These are phyloP conservation scores for Taphrina flavorubra DNA, from an alignment of 1,139 yeast genomes.

Conservation along the genomic window DNA sequence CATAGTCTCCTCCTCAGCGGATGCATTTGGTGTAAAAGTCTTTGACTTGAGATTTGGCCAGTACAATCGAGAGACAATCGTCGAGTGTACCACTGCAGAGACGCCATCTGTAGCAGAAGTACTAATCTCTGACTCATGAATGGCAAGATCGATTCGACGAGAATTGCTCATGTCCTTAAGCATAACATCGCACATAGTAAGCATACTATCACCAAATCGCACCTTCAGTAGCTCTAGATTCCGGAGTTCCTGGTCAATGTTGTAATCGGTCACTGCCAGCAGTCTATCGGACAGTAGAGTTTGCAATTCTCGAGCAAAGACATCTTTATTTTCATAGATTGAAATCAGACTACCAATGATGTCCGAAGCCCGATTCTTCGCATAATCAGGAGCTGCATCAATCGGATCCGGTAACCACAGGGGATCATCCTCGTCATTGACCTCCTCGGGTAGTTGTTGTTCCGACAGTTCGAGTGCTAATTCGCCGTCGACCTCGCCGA, in stretches of 20 bases:
- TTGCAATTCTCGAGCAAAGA: slow-evolving; percentile 73
- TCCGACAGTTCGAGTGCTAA: slow-evolving; percentile 57
- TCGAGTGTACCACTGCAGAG: slow-evolving; percentile 26
- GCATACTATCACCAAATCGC: slow-evolving; percentile 69
- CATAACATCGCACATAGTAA: slow-evolving; percentile 83
- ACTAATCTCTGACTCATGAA: slow-evolving; percentile 44
- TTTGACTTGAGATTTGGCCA: slow-evolving; percentile 29
- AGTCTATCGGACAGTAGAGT: slow-evolving; percentile 68
- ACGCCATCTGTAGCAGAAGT: slow-evolving; percentile 4
- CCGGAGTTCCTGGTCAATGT: slow-evolving; percentile 52
- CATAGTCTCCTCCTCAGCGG: slow-evolving; percentile 62
- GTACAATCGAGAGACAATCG: slow-evolving; percentile 33
- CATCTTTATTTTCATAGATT: slow-evolving; percentile 77
- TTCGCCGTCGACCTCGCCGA: slow-evolving; percentile 60
- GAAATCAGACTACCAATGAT: slow-evolving; percentile 74
- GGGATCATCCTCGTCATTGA: slow-evolving; percentile 57
- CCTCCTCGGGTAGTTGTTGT: slow-evolving; percentile 28
- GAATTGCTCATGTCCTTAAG: slow-evolving; percentile 64
- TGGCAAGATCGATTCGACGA: slow-evolving; percentile 48
- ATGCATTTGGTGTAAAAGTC: slow-evolving; percentile 42
- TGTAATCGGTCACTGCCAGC: slow-evolving; percentile 58
- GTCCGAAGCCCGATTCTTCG: slow-evolving; percentile 61
- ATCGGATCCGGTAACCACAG: slow-evolving; percentile 90
- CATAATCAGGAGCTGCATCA: slow-evolving; percentile 89
- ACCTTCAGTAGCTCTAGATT: slow-evolving; percentile 63